Conservation (phyloP, 305 asterid genomes). For the Stenogyne calaminthoides region DNA sequence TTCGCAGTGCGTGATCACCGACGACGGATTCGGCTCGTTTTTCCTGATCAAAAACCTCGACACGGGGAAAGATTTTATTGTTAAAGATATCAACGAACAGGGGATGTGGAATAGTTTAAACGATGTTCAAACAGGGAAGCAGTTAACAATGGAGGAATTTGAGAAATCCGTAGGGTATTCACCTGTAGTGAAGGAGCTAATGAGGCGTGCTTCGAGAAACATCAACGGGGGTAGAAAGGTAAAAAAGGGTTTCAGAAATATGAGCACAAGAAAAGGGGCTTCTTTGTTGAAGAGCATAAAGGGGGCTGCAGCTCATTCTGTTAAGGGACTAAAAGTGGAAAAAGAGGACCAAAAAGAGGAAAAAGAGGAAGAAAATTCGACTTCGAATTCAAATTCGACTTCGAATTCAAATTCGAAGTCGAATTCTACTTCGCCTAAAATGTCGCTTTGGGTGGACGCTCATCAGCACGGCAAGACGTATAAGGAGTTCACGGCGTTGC, state of each 20-base stretch:
- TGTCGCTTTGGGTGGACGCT: conserved; percentile 62
- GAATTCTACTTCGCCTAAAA: conserved; percentile 4
- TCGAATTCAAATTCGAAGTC: neutral
- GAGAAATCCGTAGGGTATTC: conserved; percentile 74
- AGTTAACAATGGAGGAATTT: conserved; percentile 78
- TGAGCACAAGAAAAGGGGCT: conserved; percentile 53
- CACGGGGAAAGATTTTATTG: conserved; percentile 72
- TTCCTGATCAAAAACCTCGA: conserved; percentile 78
- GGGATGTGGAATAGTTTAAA: conserved; percentile 80
- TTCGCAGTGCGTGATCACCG: conserved; percentile 15
- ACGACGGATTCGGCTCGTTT: conserved; percentile 48
- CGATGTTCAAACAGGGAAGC: conserved; percentile 78
- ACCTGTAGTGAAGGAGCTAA: conserved; percentile 69
- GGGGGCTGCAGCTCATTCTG: conserved; percentile 47
- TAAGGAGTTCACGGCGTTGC: conserved; percentile 71
- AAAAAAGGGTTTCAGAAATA: conserved; percentile 55
- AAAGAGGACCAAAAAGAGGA: conserved; percentile 36
- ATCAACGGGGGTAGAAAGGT: conserved; percentile 33
- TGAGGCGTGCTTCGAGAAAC: conserved; percentile 52
- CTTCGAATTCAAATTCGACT: neutral
- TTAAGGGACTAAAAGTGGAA: conserved; percentile 45
- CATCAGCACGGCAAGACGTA: conserved; percentile 65
- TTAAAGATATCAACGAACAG: conserved; percentile 63
- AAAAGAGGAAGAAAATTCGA: conserved; percentile 4
- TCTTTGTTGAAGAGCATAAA: conserved; percentile 61